Percentiles rank a stretch among this genome's conserved stretches.
These are phyloP conservation scores for Rubroboletus pulcherrimus DNA, from an alignment of 768 basidiomycete species.

Conservation along the genomic window DNA sequence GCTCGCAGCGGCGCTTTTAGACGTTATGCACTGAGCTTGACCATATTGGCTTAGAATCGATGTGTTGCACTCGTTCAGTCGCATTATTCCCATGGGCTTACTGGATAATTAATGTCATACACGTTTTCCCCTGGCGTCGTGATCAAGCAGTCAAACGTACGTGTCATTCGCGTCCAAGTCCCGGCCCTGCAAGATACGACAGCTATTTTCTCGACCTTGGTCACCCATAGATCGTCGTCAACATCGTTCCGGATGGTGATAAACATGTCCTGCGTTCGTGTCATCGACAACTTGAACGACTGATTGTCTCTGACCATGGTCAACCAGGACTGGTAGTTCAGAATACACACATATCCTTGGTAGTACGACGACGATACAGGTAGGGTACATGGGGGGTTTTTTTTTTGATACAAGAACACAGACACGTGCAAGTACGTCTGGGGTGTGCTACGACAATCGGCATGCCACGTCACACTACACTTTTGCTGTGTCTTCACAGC, in stretches of 20 bases:
- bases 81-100: slow-evolving; percentile 38
- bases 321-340: too few species aligned
- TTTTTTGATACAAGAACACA: not conserved
- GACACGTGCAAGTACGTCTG: too few species aligned
- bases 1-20: not conserved
- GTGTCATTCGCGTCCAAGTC: too few species aligned
- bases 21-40: not conserved
- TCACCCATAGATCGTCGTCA: not conserved
- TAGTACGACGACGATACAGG: not conserved
- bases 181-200: not conserved
- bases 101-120: not conserved
- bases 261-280: too few species aligned
- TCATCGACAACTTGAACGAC: too few species aligned
- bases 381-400: not conserved
- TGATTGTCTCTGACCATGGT: too few species aligned
- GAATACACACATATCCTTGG: not conserved
- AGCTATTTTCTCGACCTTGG: not conserved
- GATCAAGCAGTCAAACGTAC: not conserved
- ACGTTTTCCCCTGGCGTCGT: not conserved
- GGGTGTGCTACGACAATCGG: not conserved
- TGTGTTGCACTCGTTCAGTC: not conserved
- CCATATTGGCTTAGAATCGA: not conserved
- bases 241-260: not conserved
- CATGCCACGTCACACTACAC: not conserved
- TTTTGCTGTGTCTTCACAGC: not conserved